Evolutionary conservation across 768 basidiomycete species (phyloP).

Genomic region (Boletus rubescentipes): DNA sequence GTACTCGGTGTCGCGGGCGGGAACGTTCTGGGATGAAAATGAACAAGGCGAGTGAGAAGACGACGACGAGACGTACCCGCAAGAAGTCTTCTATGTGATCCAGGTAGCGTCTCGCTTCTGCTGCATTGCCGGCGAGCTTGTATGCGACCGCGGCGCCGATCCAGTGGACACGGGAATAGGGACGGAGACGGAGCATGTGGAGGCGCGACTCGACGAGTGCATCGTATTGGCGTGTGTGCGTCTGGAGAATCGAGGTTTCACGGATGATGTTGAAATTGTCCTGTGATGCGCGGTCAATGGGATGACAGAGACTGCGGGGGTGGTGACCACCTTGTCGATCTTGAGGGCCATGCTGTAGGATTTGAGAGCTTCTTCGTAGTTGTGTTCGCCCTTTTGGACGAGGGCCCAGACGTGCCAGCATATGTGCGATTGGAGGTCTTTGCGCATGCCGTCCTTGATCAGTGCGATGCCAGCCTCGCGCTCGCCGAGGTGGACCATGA

Average conservation of each 20-base stretch:
- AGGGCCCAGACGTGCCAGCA: conserved; percentile 98
- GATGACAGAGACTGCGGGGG: neutral
- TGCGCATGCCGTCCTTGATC: conserved; percentile 78
- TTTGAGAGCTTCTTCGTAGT: conserved; percentile 91
- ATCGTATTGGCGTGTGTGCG: conserved; percentile 81
- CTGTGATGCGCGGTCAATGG: conserved; percentile 39
- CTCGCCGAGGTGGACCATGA: conserved; percentile 75
- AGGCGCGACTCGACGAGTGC: conserved; percentile 79
- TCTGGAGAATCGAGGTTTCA: conserved; percentile 86
- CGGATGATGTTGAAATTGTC: conserved; percentile 93
- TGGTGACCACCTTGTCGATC: conserved; percentile 75
- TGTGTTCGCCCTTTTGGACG: conserved; percentile 90
- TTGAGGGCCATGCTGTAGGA: conserved; percentile 88
- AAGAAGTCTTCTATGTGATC: conserved; percentile 69
- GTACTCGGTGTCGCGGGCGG: conserved; percentile 77
- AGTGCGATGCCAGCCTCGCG: conserved; percentile 81
- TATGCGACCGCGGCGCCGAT: conserved; percentile 85
- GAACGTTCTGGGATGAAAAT: conserved; percentile 55
- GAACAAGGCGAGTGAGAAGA: conserved; percentile 5
- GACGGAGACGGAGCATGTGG: conserved; percentile 75
- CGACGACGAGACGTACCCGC: conserved; percentile 47
- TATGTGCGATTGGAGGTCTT: conserved; percentile 87
- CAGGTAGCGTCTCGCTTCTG: conserved; percentile 69
- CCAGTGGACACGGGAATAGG: conserved; percentile 87
- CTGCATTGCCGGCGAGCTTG: conserved; percentile 73